Evolutionary conservation across 352 stramenopile species (phyloP).

Genomic region (Plasmopara halstedii): DNA sequence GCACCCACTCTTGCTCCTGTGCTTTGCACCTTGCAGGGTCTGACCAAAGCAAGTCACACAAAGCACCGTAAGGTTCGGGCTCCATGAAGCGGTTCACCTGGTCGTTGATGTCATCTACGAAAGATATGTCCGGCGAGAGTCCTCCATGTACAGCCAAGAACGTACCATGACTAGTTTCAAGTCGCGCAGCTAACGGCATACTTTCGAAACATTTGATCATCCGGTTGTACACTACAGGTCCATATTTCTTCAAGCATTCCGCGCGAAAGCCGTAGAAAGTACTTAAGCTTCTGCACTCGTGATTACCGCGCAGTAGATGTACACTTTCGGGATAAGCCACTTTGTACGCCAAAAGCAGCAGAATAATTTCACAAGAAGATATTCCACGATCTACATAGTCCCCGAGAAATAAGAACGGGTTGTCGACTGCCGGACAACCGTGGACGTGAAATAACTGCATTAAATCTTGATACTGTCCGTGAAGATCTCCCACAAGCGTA

Average conservation of each 20-base stretch:
- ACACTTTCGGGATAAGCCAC: conserved; percentile 98
- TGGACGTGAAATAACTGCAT: conserved; percentile 72
- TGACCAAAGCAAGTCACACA: conserved; percentile 99
- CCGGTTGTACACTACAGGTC: conserved; percentile 67
- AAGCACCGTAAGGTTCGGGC: conserved; percentile 75
- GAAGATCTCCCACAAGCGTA: conserved; percentile 83
- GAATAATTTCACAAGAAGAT: conserved; percentile 96
- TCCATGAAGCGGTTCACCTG: conserved; percentile 73
- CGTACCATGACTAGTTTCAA: conserved; percentile 49
- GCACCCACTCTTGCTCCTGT: conserved; percentile 42
- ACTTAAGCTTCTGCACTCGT: conserved; percentile 98
- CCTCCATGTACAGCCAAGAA: conserved; percentile 72
- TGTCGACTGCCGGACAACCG: conserved; percentile 37
- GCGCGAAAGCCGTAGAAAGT: conserved; percentile 99
- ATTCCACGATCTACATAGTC: conserved; percentile 89
- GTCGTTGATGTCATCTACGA: conserved; percentile 71
- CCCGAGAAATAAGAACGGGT: conserved; percentile 98
- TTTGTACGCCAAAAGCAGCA: conserved; percentile 95
- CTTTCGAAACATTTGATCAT: conserved; percentile 80
- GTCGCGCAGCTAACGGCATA: conserved; percentile 59
- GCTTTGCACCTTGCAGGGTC: conserved; percentile 91
- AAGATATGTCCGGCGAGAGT: conserved; percentile 58
- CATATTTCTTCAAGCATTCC: conserved; percentile 90
- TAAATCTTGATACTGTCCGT: conserved; percentile 99
- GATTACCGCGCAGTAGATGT: conserved; percentile 97